Percentiles rank a stretch among this genome's conserved stretches.
Conservation (phyloP, 1,284 basidiomycete genomes). For the Porodaedalea pini region DNA sequence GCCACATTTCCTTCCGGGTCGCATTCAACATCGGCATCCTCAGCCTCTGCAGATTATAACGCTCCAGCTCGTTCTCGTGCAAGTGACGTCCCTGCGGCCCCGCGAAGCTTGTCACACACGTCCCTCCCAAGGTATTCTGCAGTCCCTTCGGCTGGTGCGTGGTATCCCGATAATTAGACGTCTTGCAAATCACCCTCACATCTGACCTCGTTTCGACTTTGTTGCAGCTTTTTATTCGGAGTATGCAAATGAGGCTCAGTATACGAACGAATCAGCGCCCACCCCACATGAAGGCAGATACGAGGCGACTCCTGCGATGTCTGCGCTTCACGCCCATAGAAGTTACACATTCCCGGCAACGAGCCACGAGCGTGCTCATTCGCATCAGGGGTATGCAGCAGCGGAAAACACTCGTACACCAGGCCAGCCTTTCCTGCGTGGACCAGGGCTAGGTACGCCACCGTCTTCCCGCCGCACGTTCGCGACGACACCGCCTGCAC, state of each 20-base stretch:
- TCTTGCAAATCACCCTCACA: background rate
- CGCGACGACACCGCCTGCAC: background rate
- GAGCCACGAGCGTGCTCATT: slow-evolving; percentile 1
- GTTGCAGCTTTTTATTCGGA: background rate
- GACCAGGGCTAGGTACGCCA: background rate
- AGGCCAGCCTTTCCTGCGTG: background rate
- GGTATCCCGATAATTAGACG: background rate
- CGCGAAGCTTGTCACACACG: slow-evolving; percentile 2
- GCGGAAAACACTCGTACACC: background rate
- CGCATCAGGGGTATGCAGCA: background rate
- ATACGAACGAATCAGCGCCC: background rate
- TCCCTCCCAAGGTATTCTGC: slow-evolving; percentile 18
- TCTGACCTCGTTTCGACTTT: background rate
- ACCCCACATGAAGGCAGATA: background rate
- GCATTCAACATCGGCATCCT: slow-evolving; percentile 1
- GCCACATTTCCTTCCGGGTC: background rate
- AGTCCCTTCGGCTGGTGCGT: background rate
- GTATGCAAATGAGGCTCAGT: background rate
- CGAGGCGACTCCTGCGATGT: background rate
- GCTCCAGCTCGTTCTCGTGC: background rate
- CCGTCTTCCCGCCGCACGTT: background rate
- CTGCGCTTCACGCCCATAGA: background rate
- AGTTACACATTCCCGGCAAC: slow-evolving; percentile 3
- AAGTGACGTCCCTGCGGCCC: background rate
- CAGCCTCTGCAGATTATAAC: slow-evolving; percentile 1